Conservation (phyloP, 176 grass and related monocot genomes). For the Ananas comosus region DNA sequence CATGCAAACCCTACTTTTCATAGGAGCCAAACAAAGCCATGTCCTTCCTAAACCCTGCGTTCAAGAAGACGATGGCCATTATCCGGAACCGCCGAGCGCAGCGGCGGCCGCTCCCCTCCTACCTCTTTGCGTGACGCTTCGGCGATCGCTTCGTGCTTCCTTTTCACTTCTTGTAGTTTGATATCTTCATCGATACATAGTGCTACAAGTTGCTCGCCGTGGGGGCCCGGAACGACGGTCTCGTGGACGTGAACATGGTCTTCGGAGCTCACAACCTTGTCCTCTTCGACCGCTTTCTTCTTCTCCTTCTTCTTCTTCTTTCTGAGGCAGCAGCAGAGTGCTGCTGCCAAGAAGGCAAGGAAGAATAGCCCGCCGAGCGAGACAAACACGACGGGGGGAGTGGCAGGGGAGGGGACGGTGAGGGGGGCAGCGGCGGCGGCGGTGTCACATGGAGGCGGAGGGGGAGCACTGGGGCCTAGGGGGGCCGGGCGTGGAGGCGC, state of each 20-base stretch:
- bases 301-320: neutral
- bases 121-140: neutral
- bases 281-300: conserved; percentile 4
- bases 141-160: neutral
- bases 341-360: conserved; percentile 9
- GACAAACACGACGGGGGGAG: conserved; percentile 1
- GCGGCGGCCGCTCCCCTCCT: too few relatives aligned
- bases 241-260: conserved; percentile 1
- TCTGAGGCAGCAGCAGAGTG: conserved; percentile 9
- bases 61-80: too few relatives aligned
- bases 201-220: neutral
- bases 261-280: neutral
- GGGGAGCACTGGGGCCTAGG: neutral
- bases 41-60: too few relatives aligned
- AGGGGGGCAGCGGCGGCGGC: neutral
- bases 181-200: conserved; percentile 10
- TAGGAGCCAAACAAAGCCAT: too few relatives aligned
- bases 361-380: conserved; percentile 4
- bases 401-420: neutral
- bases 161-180: conserved; percentile 1
- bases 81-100: too few relatives aligned
- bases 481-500: neutral
- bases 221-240: neutral
- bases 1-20: too few relatives aligned
- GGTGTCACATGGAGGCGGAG: neutral